Conservation (phyloP, 768 basidiomycete genomes). For the Rhodotorula sphaerocarpa region DNA sequence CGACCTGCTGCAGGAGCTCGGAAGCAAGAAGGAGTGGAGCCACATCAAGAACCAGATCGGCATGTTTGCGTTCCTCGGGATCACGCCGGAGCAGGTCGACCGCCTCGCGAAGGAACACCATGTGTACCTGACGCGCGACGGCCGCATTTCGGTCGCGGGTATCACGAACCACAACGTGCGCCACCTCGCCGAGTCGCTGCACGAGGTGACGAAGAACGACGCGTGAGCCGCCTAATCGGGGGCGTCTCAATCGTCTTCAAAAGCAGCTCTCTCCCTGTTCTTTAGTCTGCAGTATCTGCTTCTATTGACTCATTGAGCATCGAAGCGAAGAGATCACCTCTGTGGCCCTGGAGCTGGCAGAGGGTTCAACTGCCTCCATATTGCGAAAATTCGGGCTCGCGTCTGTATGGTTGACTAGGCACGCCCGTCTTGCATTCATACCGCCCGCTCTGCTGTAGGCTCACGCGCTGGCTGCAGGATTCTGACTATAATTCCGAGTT, state of each 20-base stretch:
- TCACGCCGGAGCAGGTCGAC: slow-evolving; percentile 40
- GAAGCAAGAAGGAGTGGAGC: slow-evolving; percentile 89
- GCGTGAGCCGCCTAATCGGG: neutral
- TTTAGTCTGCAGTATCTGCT: no score
- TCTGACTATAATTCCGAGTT: no score
- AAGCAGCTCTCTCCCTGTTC: neutral
- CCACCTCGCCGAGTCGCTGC: slow-evolving; percentile 39
- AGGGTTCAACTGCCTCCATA: no score
- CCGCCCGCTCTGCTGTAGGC: no score
- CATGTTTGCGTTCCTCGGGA: slow-evolving; percentile 58
- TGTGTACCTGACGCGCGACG: slow-evolving; percentile 39
- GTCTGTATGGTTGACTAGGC: no score
- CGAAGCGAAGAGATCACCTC: no score
- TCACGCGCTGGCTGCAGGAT: no score
- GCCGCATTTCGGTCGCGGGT: slow-evolving; percentile 39
- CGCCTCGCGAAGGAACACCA: slow-evolving; percentile 37
- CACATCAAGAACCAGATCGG: slow-evolving; percentile 94
- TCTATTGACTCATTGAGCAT: no score
- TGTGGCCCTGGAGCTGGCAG: no score
- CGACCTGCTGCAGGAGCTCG: slow-evolving; percentile 63
- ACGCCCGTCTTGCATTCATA: no score
- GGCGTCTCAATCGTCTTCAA: neutral
- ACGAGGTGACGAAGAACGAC: slow-evolving; percentile 32
- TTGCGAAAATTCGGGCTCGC: no score
- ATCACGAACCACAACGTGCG: slow-evolving; percentile 38